These are phyloP conservation scores for Podospora anserina DNA, from an alignment of 495 filamentous ascomycete species.

Conservation along the genomic window DNA sequence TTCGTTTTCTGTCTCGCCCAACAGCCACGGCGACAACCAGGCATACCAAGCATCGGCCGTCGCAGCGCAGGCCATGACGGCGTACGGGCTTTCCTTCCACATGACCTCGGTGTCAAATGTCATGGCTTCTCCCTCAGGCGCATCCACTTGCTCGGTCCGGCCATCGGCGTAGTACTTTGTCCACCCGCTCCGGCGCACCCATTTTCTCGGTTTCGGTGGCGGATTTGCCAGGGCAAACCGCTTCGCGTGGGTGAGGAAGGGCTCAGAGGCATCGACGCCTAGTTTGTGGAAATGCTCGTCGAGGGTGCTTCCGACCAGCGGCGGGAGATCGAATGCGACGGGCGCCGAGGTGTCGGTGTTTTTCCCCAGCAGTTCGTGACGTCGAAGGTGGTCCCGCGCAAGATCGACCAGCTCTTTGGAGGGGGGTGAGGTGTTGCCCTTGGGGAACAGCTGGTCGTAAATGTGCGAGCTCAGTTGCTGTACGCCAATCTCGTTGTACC, in stretches of 20 bases:
- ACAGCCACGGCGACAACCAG: constrained; percentile 94
- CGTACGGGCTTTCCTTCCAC: constrained; percentile 86
- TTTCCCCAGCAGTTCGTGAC: constrained; percentile 88
- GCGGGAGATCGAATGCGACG: constrained; percentile 80
- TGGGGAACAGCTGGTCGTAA: constrained; percentile 73
- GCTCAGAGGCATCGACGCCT: constrained; percentile 82
- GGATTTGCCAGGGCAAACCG: constrained; percentile 62
- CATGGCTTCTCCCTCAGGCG: constrained; percentile 74
- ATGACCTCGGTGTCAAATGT: constrained; percentile 97
- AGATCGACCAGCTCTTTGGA: constrained; percentile 70
- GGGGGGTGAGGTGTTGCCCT: constrained; percentile 49
- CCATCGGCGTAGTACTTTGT: constrained; percentile 84
- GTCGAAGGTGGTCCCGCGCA: constrained; percentile 75
- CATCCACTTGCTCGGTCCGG: constrained; percentile 63
- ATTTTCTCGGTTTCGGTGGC: constrained; percentile 73
- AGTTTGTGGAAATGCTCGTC: constrained; percentile 96
- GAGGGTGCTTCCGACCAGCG: constrained; percentile 71
- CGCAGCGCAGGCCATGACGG: constrained; percentile 93
- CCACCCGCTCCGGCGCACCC: constrained; percentile 83
- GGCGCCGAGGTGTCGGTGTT: constrained; percentile 71
- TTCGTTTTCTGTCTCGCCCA: constrained; percentile 74
- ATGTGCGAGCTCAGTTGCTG: constrained; percentile 86
- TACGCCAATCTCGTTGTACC: constrained; percentile 89
- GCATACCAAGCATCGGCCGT: constrained; percentile 90
- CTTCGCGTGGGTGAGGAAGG: constrained; percentile 75